A percentile compares a stretch with the other conserved stretches of the same genome.
Conservation (phyloP, 306 rosid species). For the Citrullus amarus region DNA sequence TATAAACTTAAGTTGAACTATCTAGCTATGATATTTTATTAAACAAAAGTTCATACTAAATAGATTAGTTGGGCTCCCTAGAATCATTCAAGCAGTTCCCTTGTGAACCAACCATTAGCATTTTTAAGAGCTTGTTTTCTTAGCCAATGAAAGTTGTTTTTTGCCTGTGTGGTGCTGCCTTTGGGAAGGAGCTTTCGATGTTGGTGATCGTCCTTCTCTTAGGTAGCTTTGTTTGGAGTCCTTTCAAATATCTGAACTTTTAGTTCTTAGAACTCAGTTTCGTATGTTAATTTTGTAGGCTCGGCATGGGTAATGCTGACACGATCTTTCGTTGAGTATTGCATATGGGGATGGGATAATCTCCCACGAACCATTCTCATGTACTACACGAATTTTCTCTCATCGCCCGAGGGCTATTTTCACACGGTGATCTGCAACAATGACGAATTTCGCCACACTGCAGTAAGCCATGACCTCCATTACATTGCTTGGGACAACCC, state of each 20-base stretch:
- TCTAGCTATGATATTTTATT: background rate
- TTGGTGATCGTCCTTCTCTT: background rate
- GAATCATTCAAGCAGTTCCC: background rate
- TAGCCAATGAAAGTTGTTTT: background rate
- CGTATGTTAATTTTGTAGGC: slow-evolving; percentile 34
- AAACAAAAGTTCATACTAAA: background rate
- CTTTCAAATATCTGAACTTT: background rate
- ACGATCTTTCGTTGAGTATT: slow-evolving; percentile 66
- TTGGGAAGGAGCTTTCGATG: background rate
- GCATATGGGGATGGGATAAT: slow-evolving; percentile 99
- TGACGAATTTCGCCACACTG: slow-evolving; percentile 50
- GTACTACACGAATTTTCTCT: slow-evolving; percentile 81
- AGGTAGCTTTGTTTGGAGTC: background rate
- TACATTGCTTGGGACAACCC: slow-evolving; percentile 99
- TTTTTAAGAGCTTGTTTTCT: background rate
- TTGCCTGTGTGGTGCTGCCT: background rate
- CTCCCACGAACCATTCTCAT: slow-evolving; percentile 76
- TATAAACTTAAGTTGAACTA: background rate
- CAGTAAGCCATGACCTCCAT: slow-evolving; percentile 87
- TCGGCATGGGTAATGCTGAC: slow-evolving; percentile 93
- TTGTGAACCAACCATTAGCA: background rate
- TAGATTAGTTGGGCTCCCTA: background rate
- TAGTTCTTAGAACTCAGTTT: background rate
- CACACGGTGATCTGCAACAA: slow-evolving; percentile 80
- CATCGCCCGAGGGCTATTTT: slow-evolving; percentile 90